Evolutionary conservation across 805 yeast genomes (phyloP).

Genomic region (Spathaspora gorwiae): DNA sequence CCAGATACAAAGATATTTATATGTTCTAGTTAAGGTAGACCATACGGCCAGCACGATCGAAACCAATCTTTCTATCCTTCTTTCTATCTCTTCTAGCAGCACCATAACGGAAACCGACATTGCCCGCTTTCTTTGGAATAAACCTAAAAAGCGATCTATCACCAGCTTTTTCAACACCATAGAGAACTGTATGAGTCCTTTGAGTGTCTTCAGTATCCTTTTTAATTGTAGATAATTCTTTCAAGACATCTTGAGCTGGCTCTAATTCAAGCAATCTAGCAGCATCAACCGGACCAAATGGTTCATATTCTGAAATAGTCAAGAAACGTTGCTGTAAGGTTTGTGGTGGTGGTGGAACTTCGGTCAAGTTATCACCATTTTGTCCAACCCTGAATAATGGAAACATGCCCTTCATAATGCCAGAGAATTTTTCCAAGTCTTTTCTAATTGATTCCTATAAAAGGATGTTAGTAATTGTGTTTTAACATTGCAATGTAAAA

Average conservation of each 20-base stretch:
- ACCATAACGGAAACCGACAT: conserved; percentile 90
- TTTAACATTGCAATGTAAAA: too few relatives aligned
- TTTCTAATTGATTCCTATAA: conserved; percentile 5
- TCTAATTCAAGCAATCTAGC: conserved; percentile 77
- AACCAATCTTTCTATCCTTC: conserved; percentile 74
- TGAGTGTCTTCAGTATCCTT: conserved; percentile 12
- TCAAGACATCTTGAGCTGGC: conserved; percentile 80
- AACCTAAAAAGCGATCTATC: conserved; percentile 73
- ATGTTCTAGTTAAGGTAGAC: conserved; percentile 18
- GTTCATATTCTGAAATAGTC: conserved; percentile 90
- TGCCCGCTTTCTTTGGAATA: conserved; percentile 72
- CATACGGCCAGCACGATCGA: conserved; percentile 63
- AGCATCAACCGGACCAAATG: conserved; percentile 94
- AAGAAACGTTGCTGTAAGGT: conserved; percentile 77
- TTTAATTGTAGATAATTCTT: conserved; percentile 52
- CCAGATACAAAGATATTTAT: not conserved
- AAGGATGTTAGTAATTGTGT: conserved; percentile 28
- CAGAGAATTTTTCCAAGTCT: conserved; percentile 57
- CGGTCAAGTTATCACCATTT: conserved; percentile 75
- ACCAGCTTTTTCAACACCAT: conserved; percentile 60
- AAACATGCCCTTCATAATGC: conserved; percentile 71
- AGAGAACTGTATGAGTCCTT: conserved; percentile 27
- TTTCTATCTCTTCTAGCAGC: conserved; percentile 83
- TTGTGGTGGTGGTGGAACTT: conserved; percentile 85
- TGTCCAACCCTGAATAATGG: conserved; percentile 53